These are phyloP conservation scores for Fusarium brachygibbosum DNA, from an alignment of 2,329 filamentous ascomycete species.

Conservation along the genomic window DNA sequence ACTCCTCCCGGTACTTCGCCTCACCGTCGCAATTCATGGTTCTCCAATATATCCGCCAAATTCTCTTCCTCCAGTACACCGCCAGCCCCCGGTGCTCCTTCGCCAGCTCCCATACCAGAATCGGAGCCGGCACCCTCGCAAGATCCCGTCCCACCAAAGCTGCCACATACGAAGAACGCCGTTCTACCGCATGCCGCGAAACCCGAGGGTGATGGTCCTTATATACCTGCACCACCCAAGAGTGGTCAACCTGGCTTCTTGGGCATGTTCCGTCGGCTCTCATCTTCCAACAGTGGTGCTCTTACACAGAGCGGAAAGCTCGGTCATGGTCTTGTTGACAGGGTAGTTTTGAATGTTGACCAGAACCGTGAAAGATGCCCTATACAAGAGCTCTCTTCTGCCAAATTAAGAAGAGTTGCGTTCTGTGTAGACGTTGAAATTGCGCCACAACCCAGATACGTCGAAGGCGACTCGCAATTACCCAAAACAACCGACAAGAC, in stretches of 20 bases:
- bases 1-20: slow-evolving; percentile 53
- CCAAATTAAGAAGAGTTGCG: slow-evolving; percentile 87
- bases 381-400: slow-evolving; percentile 82
- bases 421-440: slow-evolving; percentile 99
- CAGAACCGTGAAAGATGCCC: slow-evolving; percentile 81
- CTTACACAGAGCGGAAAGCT: slow-evolving; percentile 48
- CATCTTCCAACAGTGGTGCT: slow-evolving; percentile 69
- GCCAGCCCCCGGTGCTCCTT: slow-evolving; percentile 48
- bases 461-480: slow-evolving; percentile 66
- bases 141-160: slow-evolving; percentile 63
- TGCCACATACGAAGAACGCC: slow-evolving; percentile 67
- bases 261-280: slow-evolving; percentile 84
- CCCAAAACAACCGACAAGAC: slow-evolving; percentile 61
- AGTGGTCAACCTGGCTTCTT: slow-evolving; percentile 78
- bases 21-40: slow-evolving; percentile 84
- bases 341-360: slow-evolving; percentile 88
- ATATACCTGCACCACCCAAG: slow-evolving; percentile 81
- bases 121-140: slow-evolving; percentile 46
- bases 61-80: slow-evolving; percentile 74
- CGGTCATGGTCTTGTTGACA: slow-evolving; percentile 79
- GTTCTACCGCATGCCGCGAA: slow-evolving; percentile 70
- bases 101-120: slow-evolving; percentile 51
- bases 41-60: slow-evolving; percentile 91
- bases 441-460: slow-evolving; percentile 85
- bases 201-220: slow-evolving; percentile 73